A percentile compares a stretch with the other conserved stretches of the same genome.
Evolutionary conservation across 2,329 filamentous ascomycete species (phyloP).

Genomic region (Lasiodiplodia theobromae): DNA sequence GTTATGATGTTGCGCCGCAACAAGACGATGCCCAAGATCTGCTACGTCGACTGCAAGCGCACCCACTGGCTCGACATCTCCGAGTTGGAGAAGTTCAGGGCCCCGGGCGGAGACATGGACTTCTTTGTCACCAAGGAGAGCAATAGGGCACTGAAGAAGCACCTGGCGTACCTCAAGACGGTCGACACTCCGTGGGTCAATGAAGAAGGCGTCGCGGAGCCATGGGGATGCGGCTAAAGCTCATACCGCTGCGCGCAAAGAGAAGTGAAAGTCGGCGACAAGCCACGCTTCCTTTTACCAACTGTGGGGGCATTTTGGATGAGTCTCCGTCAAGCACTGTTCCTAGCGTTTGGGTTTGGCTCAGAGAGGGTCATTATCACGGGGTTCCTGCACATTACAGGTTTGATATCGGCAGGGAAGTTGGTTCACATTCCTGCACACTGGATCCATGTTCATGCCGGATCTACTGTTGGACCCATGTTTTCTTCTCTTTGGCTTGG

Average conservation of each 20-base stretch:
- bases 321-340: background rate
- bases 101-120: background rate
- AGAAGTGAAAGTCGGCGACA: background rate
- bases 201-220: background rate
- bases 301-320: background rate
- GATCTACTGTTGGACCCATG: background rate
- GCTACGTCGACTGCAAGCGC: slow-evolving; percentile 16
- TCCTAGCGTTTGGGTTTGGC: background rate
- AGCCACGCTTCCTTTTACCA: background rate
- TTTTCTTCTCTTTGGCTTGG: background rate
- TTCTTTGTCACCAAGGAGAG: slow-evolving; percentile 4
- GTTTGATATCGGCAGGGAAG: background rate
- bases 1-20: background rate
- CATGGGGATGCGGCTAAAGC: background rate
- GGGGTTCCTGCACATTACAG: background rate
- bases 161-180: background rate
- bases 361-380: background rate
- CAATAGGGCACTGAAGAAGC: background rate
- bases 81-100: slow-evolving; percentile 15
- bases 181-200: slow-evolving; percentile 7
- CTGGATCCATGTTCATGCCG: background rate
- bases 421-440: background rate
- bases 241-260: background rate
- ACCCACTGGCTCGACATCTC: slow-evolving; percentile 1
- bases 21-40: slow-evolving; percentile 4